Conservation (phyloP, 2,329 filamentous ascomycete genomes). For the Fusarium burgessii region DNA sequence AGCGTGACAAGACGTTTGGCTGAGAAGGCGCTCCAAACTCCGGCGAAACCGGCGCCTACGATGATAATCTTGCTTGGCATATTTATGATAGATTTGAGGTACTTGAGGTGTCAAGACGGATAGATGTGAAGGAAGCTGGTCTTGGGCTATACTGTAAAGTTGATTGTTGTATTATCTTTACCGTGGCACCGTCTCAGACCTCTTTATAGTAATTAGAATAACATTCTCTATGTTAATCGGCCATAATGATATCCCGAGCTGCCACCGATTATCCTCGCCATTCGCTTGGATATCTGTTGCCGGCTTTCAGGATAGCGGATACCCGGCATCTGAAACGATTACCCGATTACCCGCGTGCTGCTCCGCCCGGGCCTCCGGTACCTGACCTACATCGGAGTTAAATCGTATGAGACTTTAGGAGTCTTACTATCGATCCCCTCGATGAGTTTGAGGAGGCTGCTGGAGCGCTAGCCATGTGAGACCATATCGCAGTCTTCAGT, state of each 20-base stretch:
- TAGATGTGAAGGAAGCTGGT: not conserved
- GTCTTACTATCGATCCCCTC: not conserved
- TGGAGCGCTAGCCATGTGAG: too few relatives aligned
- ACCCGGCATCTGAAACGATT: not conserved
- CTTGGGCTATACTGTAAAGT: not conserved
- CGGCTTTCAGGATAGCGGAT: not conserved
- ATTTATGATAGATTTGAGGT: accelerated
- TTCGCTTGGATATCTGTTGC: too few relatives aligned
- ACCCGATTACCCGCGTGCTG: not conserved
- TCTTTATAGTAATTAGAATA: too few relatives aligned
- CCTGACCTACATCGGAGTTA: accelerated
- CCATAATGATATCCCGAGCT: accelerated
- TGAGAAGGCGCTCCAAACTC: slow-evolving; percentile 31
- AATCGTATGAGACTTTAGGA: accelerated
- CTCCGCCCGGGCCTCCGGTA: not conserved
- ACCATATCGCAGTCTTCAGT: too few relatives aligned
- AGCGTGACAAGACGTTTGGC: slow-evolving; percentile 21
- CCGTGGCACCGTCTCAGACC: accelerated
- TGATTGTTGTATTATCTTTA: not conserved
- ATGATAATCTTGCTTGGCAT: slow-evolving; percentile 23
- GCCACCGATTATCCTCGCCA: accelerated
- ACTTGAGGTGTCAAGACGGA: accelerated
- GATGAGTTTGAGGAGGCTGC: not conserved
- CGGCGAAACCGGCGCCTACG: slow-evolving; percentile 20
- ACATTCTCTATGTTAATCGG: accelerated